Conservation (phyloP, 1,139 yeast species). For the Yamadazyma jaroonii region DNA sequence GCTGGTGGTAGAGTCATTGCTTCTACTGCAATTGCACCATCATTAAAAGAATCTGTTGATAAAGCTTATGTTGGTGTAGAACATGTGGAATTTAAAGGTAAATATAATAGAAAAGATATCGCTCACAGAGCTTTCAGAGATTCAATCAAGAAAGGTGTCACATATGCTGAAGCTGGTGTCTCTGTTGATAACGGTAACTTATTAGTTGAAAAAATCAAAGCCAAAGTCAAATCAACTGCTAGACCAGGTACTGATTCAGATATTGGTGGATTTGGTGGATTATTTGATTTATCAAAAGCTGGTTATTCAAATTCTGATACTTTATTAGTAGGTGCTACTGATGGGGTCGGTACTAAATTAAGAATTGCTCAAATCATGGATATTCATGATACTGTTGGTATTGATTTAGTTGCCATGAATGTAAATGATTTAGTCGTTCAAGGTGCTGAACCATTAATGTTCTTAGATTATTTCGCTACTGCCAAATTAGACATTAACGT, state of each 20-base stretch:
- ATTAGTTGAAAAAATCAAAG: conserved; percentile 87
- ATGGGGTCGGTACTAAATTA: conserved; percentile 98
- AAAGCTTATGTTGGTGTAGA: conserved; percentile 85
- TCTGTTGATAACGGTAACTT: conserved; percentile 93
- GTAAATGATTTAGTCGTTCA: conserved; percentile 97
- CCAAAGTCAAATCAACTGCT: conserved; percentile 88
- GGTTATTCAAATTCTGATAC: conserved; percentile 79
- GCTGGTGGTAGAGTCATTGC: conserved; percentile 98
- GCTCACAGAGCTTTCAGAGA: conserved; percentile 93
- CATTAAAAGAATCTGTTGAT: conserved; percentile 77
- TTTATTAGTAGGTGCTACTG: conserved; percentile 93
- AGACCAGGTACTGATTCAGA: conserved; percentile 97
- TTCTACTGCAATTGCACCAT: conserved; percentile 77
- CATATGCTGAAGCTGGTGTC: conserved; percentile 94
- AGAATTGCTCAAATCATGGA: conserved; percentile 89
- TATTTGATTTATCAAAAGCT: conserved; percentile 84
- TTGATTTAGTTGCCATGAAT: conserved; percentile 98
- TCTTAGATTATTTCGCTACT: conserved; percentile 94
- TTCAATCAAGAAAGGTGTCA: conserved; percentile 47
- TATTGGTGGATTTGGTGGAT: conserved; percentile 98
- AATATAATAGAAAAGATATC: conserved; percentile 87
- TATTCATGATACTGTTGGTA: conserved; percentile 94
- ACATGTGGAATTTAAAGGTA: conserved; percentile 65
- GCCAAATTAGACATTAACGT: conserved; percentile 82
- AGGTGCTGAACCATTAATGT: conserved; percentile 97